phyloP scores from a whole-genome alignment of 176 grass and related monocot genomes.

The Oryza meyeriana region DNA sequence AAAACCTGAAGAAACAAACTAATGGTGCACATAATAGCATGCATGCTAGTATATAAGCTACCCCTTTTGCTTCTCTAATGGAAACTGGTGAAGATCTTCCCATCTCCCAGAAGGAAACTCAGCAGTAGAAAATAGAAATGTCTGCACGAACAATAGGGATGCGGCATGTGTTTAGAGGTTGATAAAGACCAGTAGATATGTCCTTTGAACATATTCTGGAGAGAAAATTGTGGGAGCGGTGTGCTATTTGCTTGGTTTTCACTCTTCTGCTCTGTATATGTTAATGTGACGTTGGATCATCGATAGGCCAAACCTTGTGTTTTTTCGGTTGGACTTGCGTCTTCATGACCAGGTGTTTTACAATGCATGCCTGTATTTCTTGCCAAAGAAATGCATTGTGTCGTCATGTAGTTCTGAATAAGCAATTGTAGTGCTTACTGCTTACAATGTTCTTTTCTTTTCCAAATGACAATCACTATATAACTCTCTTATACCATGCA shows the following conservation, averaged over 20 bases:
- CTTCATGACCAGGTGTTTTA: not conserved
- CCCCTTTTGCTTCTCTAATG: no score
- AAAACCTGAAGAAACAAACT: no score
- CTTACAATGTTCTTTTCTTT: not conserved
- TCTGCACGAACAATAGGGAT: no score
- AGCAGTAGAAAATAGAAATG: no score
- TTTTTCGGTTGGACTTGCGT: not conserved
- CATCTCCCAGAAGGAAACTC: no score
- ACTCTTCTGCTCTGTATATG: not conserved
- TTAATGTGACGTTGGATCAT: not conserved
- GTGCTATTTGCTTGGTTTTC: not conserved
- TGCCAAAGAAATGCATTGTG: not conserved
- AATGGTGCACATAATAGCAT: no score
- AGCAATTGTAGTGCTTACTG: not conserved
- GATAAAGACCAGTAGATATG: no score
- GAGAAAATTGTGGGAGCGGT: not conserved
- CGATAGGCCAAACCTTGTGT: not conserved
- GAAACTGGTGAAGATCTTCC: no score
- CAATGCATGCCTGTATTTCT: not conserved
- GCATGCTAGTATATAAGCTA: no score
- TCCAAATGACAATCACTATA: not conserved
- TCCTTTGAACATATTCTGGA: not conserved
- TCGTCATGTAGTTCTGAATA: not conserved
- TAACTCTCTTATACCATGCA: conserved; percentile 28
- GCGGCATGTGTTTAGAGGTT: no score